Evolutionary conservation across 805 yeast genomes (phyloP).

Genomic region (Teunomyces gatunensis): DNA sequence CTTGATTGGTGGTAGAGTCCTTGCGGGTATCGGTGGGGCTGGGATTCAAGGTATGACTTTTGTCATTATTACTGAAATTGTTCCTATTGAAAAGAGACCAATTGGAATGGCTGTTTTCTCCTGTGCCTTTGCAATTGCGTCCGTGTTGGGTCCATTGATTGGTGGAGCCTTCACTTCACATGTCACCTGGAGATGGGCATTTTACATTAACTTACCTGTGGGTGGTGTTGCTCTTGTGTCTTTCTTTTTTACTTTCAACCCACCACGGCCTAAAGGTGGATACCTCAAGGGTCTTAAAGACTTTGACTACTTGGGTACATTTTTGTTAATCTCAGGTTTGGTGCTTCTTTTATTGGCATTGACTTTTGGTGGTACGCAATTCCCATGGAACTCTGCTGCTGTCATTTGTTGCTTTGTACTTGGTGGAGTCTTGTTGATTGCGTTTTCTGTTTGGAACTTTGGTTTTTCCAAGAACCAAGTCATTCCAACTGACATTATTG

Average conservation of each 20-base stretch:
- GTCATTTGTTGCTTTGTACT: slow-evolving; percentile 22
- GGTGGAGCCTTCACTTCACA: slow-evolving; percentile 25
- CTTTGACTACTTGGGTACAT: slow-evolving; percentile 20
- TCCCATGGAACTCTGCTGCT: slow-evolving; percentile 21
- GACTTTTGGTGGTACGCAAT: slow-evolving; percentile 21
- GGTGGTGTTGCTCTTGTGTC: slow-evolving; percentile 19
- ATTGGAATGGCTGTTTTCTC: slow-evolving; percentile 20
- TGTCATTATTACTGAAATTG: slow-evolving; percentile 30
- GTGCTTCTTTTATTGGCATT: slow-evolving; percentile 21
- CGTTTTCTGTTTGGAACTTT: slow-evolving; percentile 18
- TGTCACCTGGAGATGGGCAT: slow-evolving; percentile 27
- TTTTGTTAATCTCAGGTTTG: slow-evolving; percentile 16
- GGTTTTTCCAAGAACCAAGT: slow-evolving; percentile 16
- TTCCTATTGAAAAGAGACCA: slow-evolving; percentile 27
- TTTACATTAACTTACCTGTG: slow-evolving; percentile 25
- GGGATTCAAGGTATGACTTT: slow-evolving; percentile 30
- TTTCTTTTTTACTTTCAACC: slow-evolving; percentile 17
- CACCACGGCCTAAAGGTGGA: slow-evolving; percentile 11
- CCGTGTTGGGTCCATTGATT: slow-evolving; percentile 23
- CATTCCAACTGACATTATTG: slow-evolving; percentile 16
- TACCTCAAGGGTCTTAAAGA: slow-evolving; percentile 9
- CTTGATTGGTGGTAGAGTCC: slow-evolving; percentile 39
- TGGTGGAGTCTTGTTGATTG: slow-evolving; percentile 16
- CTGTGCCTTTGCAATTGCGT: slow-evolving; percentile 19
- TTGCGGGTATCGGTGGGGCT: slow-evolving; percentile 38